phyloP scores from a whole-genome alignment of 352 stramenopile species.

The Globisporangium irregulare region DNA sequence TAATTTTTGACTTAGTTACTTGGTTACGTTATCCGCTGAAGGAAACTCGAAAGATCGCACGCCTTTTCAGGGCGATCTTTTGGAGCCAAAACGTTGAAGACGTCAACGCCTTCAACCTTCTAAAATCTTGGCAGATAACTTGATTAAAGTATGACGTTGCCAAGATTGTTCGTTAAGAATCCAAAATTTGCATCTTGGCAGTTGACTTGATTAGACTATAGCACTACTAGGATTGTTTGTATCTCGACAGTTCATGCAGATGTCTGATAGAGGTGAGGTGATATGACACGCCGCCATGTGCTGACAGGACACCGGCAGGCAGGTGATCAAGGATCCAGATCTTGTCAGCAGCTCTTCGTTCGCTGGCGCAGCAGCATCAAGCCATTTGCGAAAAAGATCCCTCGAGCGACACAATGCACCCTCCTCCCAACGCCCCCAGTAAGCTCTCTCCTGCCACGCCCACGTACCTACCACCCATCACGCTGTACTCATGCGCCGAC shows the following conservation, averaged over 20 bases:
- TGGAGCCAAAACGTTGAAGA: background rate
- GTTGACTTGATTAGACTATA: too few relatives aligned
- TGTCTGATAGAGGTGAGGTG: background rate
- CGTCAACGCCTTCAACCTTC: background rate
- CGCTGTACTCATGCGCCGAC: slow-evolving; percentile 24
- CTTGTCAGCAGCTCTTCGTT: too few relatives aligned
- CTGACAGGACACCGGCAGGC: background rate
- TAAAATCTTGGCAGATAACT: background rate
- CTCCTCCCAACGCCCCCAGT: background rate
- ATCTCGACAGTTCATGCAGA: background rate
- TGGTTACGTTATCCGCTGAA: background rate
- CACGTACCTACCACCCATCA: background rate
- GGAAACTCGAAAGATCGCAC: background rate
- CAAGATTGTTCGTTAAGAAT: too few relatives aligned
- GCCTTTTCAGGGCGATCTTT: background rate
- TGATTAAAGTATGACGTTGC: background rate
- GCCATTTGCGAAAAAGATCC: too few relatives aligned
- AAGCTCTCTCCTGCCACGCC: background rate
- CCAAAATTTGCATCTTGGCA: too few relatives aligned
- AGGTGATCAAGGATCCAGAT: too few relatives aligned
- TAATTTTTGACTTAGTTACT: background rate
- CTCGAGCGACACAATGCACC: too few relatives aligned
- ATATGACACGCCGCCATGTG: too few relatives aligned
- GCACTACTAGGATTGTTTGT: background rate
- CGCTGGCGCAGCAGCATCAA: too few relatives aligned